Conservation (phyloP, 1,139 yeast genomes). For the Geotrichum restrictum region DNA sequence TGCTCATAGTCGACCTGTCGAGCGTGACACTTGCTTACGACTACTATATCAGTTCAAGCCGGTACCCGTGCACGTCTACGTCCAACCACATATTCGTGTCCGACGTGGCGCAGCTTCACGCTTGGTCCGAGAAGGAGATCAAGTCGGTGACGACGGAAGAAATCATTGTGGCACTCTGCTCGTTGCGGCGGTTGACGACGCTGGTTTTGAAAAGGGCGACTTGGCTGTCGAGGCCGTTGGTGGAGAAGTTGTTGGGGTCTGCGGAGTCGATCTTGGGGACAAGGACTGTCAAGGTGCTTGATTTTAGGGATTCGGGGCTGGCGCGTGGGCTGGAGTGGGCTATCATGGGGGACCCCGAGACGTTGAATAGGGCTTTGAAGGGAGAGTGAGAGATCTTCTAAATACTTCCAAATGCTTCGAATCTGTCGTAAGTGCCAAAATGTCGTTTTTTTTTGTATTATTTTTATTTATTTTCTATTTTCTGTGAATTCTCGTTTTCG, state of each 20-base stretch:
- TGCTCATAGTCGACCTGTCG: conserved; percentile 29
- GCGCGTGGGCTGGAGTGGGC: conserved; percentile 27
- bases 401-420: not conserved
- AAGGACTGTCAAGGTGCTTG: conserved; percentile 19
- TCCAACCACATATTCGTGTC: conserved; percentile 30
- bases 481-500: no score
- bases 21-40: conserved; percentile 33
- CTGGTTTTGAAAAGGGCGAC: conserved; percentile 27
- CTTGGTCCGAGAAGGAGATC: conserved; percentile 32
- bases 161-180: conserved; percentile 25
- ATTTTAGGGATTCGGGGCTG: conserved; percentile 27
- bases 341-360: conserved; percentile 16
- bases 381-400: not conserved
- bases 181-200: conserved; percentile 23
- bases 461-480: no score
- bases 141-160: conserved; percentile 25
- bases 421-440: not conserved
- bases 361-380: conserved; percentile 1
- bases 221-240: conserved; percentile 28
- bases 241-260: conserved; percentile 19
- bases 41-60: conserved; percentile 25
- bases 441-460: no score
- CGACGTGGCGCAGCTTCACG: conserved; percentile 31
- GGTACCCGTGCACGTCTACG: conserved; percentile 24
- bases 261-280: conserved; percentile 5